Evolutionary conservation across 768 basidiomycete species (phyloP), one percentile per base, ranked within the genome.

Genomic region (Hypholoma sublateritium): DNA sequence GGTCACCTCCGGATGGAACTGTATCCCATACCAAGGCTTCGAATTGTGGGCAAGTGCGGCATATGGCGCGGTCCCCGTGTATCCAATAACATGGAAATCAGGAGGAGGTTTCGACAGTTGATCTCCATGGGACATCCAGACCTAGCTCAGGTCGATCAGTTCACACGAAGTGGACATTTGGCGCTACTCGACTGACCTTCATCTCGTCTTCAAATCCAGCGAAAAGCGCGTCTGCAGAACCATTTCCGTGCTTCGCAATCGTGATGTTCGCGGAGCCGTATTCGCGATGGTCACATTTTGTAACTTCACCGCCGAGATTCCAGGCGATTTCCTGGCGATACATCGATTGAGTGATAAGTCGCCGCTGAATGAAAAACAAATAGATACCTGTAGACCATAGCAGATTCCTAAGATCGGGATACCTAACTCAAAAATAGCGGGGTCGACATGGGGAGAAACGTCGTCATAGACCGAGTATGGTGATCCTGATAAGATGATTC

Each of bases 101-200:
- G 86, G 74, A 14, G 96, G 97, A 2, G 89, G 82, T 48, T 80
- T 83, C 24, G 86, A 89, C 34, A 98, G 81, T 62, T 96, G 93
- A 73, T 98, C 97, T 11, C 95, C 95, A 69, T 99, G 97, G 16
- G 96, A 98, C 97, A 98, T 98, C 97, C 97, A 98, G 49, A 98
- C 96, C 96, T 98, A 59, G 4, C 16, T 12, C 19, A 11, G 12
- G 5, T 17, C 5, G 36, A 39, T 25, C 9, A 53, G 12, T 21
- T n/a, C 13, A 16, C 24, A 4, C 37, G 22, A 34, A 24, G 42
- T 6, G 9, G 39, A 16, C 17, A 37, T 16, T 19, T 21, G 17
- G 34, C 7, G 13, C 14, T 17, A 19, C 4, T 7, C 19, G 13
- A 62, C 77, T 42, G 63, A 93, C 95, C 81, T 93, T 89, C 80